Evolutionary conservation across 257 asterid species (phyloP), one percentile per base, ranked within the genome.

Genomic region (Coffea canephora): DNA sequence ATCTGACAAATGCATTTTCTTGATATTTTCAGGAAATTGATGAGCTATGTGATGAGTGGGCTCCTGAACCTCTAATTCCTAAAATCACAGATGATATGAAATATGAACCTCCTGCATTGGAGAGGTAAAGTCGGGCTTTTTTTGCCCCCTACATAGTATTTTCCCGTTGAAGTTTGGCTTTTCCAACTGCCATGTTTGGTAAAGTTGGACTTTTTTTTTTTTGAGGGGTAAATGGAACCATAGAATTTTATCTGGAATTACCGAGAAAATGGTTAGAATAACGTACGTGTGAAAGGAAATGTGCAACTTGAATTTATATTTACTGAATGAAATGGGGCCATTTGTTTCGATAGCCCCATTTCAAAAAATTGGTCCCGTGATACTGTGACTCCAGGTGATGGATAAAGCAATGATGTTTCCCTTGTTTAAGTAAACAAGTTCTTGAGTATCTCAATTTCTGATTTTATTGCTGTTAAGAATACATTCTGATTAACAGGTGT

Each of bases 11-110:
- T 76, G 52, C 62, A 74, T 83, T 71, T 36, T n/a, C 81, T 84
- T 76, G 75, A 64, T 82, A 41, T 81, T 69, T 89, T 83, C 84
- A 95, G 99, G 99, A 95, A 91, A 91, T 95, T 77, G 99, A 95
- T 82, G 99, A 95, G 83, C 84, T 95, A 72, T 94, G 97, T 85
- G 95, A 88, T 79, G 97, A 94, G 82, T 94, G 98, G 98, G 92
- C 86, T 78, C 98, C 98, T 15, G 97, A 94, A 86, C 83, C 98
- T 69, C 91, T 94, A 76, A 94, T 91, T 85, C 97, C 97, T 48
- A 36, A 87, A 66, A 86, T 91, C 72, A 80, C 89, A 85, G 91
- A 89, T 77, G 97, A 91, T 64, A 83, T 87, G 91, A 90, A 87
- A 84, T 86, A 83, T 73, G 98, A 95, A 71, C 90, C 99, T 85